phyloP scores from a whole-genome alignment of 1,139 yeast genomes.

The Kluyveromyces sp. region DNA sequence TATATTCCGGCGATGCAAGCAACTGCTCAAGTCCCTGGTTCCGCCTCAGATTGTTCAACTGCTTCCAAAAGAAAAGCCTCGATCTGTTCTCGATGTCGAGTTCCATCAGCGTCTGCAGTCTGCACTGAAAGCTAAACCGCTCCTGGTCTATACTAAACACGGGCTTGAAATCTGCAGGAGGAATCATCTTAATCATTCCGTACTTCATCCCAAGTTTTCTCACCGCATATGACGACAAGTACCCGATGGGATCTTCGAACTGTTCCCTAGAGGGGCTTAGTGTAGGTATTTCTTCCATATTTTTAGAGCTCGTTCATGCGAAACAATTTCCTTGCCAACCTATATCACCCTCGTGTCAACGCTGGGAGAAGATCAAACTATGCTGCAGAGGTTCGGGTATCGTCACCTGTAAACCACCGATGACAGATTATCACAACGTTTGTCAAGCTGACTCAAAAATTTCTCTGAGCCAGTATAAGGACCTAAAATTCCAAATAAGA shows the following conservation, averaged over 20 bases:
- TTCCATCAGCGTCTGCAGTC: slow-evolving; percentile 58
- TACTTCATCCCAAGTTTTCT: slow-evolving; percentile 47
- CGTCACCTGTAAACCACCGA: no score
- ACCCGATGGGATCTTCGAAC: slow-evolving; percentile 55
- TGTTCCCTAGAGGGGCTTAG: slow-evolving; percentile 48
- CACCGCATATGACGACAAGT: slow-evolving; percentile 46
- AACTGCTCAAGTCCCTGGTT: slow-evolving; percentile 28
- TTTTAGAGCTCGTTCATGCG: no score
- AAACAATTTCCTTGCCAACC: no score
- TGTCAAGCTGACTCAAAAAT: no score
- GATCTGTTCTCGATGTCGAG: slow-evolving; percentile 57
- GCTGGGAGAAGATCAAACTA: no score
- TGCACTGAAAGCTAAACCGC: slow-evolving; percentile 53
- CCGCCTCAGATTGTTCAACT: slow-evolving; percentile 48
- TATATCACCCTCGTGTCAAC: no score
- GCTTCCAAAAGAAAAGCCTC: slow-evolving; percentile 53
- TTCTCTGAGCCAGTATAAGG: not conserved
- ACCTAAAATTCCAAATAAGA: not conserved
- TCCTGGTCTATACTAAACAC: slow-evolving; percentile 44
- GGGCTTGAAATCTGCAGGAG: slow-evolving; percentile 55
- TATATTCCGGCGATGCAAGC: slow-evolving; percentile 2
- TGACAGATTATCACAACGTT: not conserved
- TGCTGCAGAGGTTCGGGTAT: no score
- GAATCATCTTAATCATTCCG: slow-evolving; percentile 61
- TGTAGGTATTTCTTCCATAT: slow-evolving; percentile 44